Evolutionary conservation across 2,329 filamentous ascomycete species (phyloP).

Genomic region (Rugonectria rugulosa): DNA sequence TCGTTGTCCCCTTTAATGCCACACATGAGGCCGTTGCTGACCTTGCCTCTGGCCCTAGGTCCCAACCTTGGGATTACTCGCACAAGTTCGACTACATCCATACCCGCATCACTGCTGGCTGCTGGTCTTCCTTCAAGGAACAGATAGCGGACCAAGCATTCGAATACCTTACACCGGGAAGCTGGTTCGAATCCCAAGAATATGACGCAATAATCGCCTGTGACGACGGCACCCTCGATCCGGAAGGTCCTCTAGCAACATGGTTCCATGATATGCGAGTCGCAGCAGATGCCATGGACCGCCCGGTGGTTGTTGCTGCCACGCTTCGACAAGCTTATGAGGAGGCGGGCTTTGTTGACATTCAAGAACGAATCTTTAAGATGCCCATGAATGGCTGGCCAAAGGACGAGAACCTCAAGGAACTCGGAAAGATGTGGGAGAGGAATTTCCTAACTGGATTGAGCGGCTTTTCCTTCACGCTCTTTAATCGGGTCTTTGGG

Average conservation of each 20-base stretch:
- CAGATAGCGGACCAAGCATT: slow-evolving; percentile 62
- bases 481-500: slow-evolving; percentile 51
- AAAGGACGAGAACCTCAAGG: slow-evolving; percentile 52
- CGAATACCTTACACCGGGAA: slow-evolving; percentile 57
- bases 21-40: not conserved
- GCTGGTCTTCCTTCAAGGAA: slow-evolving; percentile 56
- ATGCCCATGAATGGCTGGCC: slow-evolving; percentile 64
- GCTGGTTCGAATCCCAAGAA: slow-evolving; percentile 64
- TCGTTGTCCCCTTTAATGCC: not conserved
- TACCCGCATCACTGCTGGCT: slow-evolving; percentile 57
- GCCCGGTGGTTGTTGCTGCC: slow-evolving; percentile 47
- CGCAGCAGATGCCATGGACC: slow-evolving; percentile 47
- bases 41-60: slow-evolving; percentile 39
- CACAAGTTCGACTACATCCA: slow-evolving; percentile 65
- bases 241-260: slow-evolving; percentile 46
- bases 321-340: slow-evolving; percentile 48
- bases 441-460: slow-evolving; percentile 51
- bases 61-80: slow-evolving; percentile 59
- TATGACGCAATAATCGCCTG: slow-evolving; percentile 46
- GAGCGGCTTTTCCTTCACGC: slow-evolving; percentile 52
- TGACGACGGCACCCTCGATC: slow-evolving; percentile 55
- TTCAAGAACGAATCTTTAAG: slow-evolving; percentile 60
- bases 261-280: slow-evolving; percentile 52
- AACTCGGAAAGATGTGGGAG: slow-evolving; percentile 56
- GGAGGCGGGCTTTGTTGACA: slow-evolving; percentile 62